Evolutionary conservation across 2,329 filamentous ascomycete species (phyloP).

Genomic region (Biscogniauxia mediterranea): DNA sequence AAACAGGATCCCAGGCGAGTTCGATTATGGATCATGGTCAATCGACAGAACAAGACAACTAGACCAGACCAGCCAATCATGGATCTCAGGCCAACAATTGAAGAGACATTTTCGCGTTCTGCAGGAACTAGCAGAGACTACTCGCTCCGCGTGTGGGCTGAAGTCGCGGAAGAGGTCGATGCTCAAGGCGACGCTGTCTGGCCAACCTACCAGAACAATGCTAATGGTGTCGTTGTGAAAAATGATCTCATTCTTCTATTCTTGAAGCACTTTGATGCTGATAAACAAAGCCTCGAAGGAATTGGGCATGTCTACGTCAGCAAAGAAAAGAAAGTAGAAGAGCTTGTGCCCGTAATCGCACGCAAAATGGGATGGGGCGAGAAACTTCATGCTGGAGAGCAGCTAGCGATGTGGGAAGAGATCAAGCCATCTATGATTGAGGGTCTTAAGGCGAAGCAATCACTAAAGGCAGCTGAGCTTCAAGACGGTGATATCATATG

Average conservation of each 20-base stretch:
- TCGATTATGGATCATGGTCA: slow-evolving; percentile 95
- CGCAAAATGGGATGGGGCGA: slow-evolving; percentile 84
- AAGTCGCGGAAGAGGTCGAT: slow-evolving; percentile 67
- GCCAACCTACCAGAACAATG: slow-evolving; percentile 60
- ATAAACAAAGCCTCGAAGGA: slow-evolving; percentile 71
- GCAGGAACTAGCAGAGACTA: slow-evolving; percentile 60
- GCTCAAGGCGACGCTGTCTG: slow-evolving; percentile 70
- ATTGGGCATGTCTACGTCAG: slow-evolving; percentile 83
- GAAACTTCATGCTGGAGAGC: slow-evolving; percentile 63
- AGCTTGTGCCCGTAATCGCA: slow-evolving; percentile 74
- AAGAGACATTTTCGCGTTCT: slow-evolving; percentile 60
- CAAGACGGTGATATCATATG: slow-evolving; percentile 97
- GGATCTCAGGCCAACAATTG: slow-evolving; percentile 73
- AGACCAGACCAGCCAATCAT: slow-evolving; percentile 84
- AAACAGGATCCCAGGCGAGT: slow-evolving; percentile 66
- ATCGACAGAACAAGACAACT: slow-evolving; percentile 94
- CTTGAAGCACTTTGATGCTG: slow-evolving; percentile 85
- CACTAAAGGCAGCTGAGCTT: slow-evolving; percentile 85
- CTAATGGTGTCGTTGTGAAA: slow-evolving; percentile 56
- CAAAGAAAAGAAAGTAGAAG: slow-evolving; percentile 83
- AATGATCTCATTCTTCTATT: slow-evolving; percentile 77
- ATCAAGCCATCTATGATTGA: slow-evolving; percentile 99
- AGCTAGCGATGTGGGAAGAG: slow-evolving; percentile 81
- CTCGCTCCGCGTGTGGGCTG: slow-evolving; percentile 82
- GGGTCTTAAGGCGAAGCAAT: slow-evolving; percentile 84